phyloP scores from a whole-genome alignment of 306 rosid genomes.

The Cucumis cinereus region DNA sequence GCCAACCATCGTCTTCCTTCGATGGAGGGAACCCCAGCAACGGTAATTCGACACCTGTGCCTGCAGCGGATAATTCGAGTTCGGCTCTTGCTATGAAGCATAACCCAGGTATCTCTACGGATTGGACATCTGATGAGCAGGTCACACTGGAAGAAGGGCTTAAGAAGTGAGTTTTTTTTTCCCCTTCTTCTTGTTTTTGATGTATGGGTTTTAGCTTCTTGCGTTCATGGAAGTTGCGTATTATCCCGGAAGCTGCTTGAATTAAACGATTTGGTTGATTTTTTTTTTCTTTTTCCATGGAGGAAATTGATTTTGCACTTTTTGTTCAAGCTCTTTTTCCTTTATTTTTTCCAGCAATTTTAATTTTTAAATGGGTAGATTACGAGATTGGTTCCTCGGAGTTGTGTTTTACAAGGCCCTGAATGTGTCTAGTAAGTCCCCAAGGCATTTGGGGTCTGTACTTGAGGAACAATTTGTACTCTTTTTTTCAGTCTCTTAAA shows the following conservation, averaged over 20 bases:
- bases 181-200: background rate
- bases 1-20: conserved; percentile 57
- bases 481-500: background rate
- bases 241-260: background rate
- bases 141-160: conserved; percentile 70
- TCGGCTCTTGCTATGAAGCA: conserved; percentile 61
- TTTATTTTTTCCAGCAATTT: background rate
- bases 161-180: conserved; percentile 43
- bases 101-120: conserved; percentile 80
- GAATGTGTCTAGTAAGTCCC: background rate
- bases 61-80: conserved; percentile 49
- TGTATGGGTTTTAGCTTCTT: background rate
- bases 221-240: background rate
- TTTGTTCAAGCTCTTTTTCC: background rate
- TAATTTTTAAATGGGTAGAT: background rate
- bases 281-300: background rate
- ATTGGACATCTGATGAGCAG: conserved; percentile 86
- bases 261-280: background rate
- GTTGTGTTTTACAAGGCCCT: background rate
- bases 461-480: background rate
- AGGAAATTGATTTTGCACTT: background rate
- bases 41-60: conserved; percentile 41
- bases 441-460: background rate
- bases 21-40: conserved; percentile 39
- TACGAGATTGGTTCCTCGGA: background rate